Evolutionary conservation across 352 stramenopile species (phyloP), one percentile per base, ranked within the genome.

Genomic region (Phytophthora megakarya): DNA sequence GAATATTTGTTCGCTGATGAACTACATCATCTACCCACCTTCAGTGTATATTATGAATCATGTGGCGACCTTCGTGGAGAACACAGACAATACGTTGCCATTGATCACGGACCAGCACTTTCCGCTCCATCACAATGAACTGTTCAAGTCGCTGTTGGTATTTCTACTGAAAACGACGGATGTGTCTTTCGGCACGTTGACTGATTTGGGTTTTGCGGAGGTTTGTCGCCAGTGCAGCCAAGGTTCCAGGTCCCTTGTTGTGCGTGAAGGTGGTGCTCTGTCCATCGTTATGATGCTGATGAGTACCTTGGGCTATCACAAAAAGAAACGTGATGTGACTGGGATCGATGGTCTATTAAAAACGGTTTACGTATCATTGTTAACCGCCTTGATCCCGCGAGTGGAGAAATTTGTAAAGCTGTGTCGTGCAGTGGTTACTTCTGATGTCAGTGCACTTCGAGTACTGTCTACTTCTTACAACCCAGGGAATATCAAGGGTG

Each of bases 281-380:
- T 94, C 87, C 9, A 88, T 95, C 19, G 74, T 92, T 15, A 93
- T 95, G 84, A 92, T 90, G 78, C 71, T 94, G 35, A 92, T 94
- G 85, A 84, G 82, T 38, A 90, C 82, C 1, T 50, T 95, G 25
- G 85, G 85, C 4, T 95, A 95, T 45, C 87, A 95, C 73, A 92
- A 91, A 56, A 86, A 86, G 19, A 86, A 89, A 33, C 87, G 85
- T 38, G 87, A 95, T 67, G 60, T 92, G 22, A 92, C 83, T 0
- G 78, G 78, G 12, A 78, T 95, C 32, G 87, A 93, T 37, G 60
- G 60, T 0, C 61, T 92, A 11, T 68, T 93, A 11, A 81, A 86
- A 25, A 72, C 61, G 26, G 68, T 80, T 10, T 67, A 88, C 26
- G 54, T 66, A 12, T 75, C 70, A 12, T 19, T 95, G 18, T 67